Percentiles rank a stretch among this genome's conserved stretches.
Conservation (phyloP, 805 yeast genomes). For the Candida corydali region DNA sequence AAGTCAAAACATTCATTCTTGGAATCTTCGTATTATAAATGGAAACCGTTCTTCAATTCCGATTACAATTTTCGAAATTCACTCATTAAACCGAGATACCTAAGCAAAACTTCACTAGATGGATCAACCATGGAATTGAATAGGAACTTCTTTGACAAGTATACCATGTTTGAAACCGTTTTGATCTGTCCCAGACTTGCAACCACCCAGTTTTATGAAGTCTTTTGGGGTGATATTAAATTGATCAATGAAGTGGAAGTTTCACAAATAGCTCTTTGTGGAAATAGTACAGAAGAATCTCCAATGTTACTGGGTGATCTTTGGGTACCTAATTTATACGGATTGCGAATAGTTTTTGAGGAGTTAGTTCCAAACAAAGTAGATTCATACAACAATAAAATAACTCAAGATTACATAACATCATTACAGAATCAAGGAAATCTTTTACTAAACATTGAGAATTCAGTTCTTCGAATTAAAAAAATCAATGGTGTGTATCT, state of each 20-base stretch:
- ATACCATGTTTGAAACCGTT: conserved; percentile 21
- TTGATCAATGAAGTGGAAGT: conserved; percentile 21
- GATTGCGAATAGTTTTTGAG: conserved; percentile 47
- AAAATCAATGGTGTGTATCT: conserved; percentile 32
- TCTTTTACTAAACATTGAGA: conserved; percentile 4
- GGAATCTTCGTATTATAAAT: conserved; percentile 35
- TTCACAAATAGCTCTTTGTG: conserved; percentile 16
- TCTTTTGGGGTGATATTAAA: conserved; percentile 26
- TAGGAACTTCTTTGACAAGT: conserved; percentile 22
- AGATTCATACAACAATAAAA: conserved; percentile 34
- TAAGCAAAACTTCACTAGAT: conserved; percentile 16
- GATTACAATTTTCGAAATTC: conserved; percentile 39
- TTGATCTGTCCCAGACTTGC: conserved; percentile 25
- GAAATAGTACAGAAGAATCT: conserved; percentile 12
- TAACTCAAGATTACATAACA: conserved; percentile 23
- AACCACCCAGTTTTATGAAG: conserved; percentile 23
- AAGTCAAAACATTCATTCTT: conserved; percentile 14
- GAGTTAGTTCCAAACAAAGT: conserved; percentile 32
- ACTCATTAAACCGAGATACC: conserved; percentile 40
- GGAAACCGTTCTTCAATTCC: conserved; percentile 40
- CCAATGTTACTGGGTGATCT: conserved; percentile 21
- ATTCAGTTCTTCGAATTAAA: conserved; percentile 20
- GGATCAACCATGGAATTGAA: conserved; percentile 28
- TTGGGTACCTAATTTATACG: conserved; percentile 37
- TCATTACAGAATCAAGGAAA: conserved; percentile 4